Base-by-base conservation (phyloP, 371 early-diverging fungal genomes). In the Rhizopus stolonifer region DNA sequence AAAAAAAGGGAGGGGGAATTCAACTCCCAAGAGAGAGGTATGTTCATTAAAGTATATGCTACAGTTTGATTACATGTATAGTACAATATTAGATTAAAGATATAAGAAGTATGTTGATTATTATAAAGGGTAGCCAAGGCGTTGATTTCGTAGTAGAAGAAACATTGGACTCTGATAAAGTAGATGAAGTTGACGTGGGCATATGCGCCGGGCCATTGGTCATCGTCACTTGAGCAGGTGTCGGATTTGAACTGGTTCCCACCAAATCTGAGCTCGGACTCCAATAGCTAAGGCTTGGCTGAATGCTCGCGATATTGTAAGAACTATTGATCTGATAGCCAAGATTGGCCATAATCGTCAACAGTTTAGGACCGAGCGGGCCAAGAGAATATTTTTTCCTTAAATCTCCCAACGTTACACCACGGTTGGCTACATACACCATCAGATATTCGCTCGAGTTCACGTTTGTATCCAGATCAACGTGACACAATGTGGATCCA, bases 301-400 rank as follows among this genome's bases (percentile, higher is more conserved):
- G 60, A 4, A 46, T 17, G 0, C 58, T 58, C 13, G 36, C 13
- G 3, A 54, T 21, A n/a, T 43, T 56, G 49, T 32, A 34, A 3
- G 34, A 42, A n/a, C 39, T 14, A 46, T 52, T 31, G 13, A 64
- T n/a, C 8, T 38, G 34, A 38, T 80, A 82, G 2, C 83, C 83
- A 1, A 82, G 51, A 15, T 52, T 48, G 14, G 69, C 64, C 26
- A 80, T 36, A 19, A 67, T 44, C 8, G 19, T 51, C 3, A 70
- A 19, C 14, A 76, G 49, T 6, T 65, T 53, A 0, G 80, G 74
- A 0, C 80, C 80, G 18, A 74, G n/a, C 4, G 77, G 73, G 11
- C 69, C 69, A 9, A 47, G 54, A 8, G 49, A 24, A 7, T 56
- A 58, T 22, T 46, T 13, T n/a, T 32, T 32, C 4, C 23, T 23